phyloP scores from a whole-genome alignment of 2,329 filamentous ascomycete species.

The Ramularia endophylla region DNA sequence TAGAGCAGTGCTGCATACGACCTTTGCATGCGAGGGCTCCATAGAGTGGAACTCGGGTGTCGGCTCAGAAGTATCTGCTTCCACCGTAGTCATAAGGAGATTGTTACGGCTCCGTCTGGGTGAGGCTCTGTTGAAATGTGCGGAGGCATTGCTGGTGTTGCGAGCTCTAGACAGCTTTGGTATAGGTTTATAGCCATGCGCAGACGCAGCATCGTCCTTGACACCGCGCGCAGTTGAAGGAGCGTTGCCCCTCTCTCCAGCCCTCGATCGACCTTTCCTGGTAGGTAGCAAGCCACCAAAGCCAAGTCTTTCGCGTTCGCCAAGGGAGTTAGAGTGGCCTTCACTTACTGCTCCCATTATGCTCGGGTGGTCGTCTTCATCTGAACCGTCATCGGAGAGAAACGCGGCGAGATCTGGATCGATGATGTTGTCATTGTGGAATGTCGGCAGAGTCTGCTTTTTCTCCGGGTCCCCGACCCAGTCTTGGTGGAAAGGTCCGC shows the following conservation, averaged over 20 bases:
- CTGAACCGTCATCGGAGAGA: slow-evolving; percentile 85
- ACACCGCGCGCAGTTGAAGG: slow-evolving; percentile 58
- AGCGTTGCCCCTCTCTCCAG: slow-evolving; percentile 67
- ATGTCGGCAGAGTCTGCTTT: slow-evolving; percentile 71
- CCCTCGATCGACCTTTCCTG: slow-evolving; percentile 66
- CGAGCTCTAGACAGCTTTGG: slow-evolving; percentile 64
- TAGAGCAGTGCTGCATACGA: slow-evolving; percentile 74
- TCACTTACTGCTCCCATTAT: slow-evolving; percentile 70
- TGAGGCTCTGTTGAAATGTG: slow-evolving; percentile 62
- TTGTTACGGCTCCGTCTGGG: slow-evolving; percentile 58
- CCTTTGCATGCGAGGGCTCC: slow-evolving; percentile 26
- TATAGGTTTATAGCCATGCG: slow-evolving; percentile 58
- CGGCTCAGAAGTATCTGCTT: slow-evolving; percentile 14
- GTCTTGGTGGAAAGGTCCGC: slow-evolving; percentile 80
- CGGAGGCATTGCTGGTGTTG: slow-evolving; percentile 79
- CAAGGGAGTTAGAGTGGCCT: slow-evolving; percentile 41
- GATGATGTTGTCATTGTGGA: slow-evolving; percentile 97
- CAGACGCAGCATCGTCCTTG: slow-evolving; percentile 58
- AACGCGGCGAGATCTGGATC: slow-evolving; percentile 93
- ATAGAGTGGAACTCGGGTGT: slow-evolving; percentile 8
- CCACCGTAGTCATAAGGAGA: slow-evolving; percentile 44
- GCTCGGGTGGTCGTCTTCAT: slow-evolving; percentile 83
- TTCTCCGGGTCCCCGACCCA: slow-evolving; percentile 60
- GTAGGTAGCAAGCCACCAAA: slow-evolving; percentile 67
- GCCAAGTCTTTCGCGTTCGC: slow-evolving; percentile 67